Percentiles rank a stretch among this genome's conserved stretches.
phyloP scores from a whole-genome alignment of 139 green algal genomes.

The Diplosphaera chodatii region DNA sequence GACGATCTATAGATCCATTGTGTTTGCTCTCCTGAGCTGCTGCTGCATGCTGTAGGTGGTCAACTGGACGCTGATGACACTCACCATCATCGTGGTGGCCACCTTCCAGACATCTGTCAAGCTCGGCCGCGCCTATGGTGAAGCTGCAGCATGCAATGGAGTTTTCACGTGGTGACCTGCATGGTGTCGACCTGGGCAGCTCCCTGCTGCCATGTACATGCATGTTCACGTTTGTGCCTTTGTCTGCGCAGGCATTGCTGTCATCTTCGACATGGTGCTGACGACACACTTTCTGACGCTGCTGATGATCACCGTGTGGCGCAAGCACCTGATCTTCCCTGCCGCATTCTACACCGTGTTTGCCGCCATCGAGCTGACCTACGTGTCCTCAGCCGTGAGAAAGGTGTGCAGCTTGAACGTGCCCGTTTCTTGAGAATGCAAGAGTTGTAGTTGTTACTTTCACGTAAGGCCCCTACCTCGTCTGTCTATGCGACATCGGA shows the following conservation, averaged over 20 bases:
- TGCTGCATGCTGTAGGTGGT: not conserved
- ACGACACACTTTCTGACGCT: conserved; percentile 26
- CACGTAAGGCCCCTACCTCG: too few relatives aligned
- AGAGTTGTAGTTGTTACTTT: too few relatives aligned
- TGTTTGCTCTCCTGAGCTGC: too few relatives aligned
- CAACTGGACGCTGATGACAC: conserved; percentile 45
- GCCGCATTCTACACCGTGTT: conserved; percentile 28
- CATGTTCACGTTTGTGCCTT: not conserved
- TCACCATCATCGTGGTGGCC: conserved; percentile 33
- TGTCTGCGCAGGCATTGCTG: conserved; percentile 23
- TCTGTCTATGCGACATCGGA: too few relatives aligned
- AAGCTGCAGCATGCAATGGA: not conserved
- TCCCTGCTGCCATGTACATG: not conserved
- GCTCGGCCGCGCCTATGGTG: conserved; percentile 28
- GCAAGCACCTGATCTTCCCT: conserved; percentile 4
- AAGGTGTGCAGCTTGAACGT: not conserved
- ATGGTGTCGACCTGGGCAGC: not conserved
- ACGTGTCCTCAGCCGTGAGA: conserved; percentile 15
- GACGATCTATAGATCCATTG: too few relatives aligned
- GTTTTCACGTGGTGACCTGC: not conserved
- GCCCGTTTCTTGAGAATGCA: too few relatives aligned
- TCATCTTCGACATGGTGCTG: conserved; percentile 32
- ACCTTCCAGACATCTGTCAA: conserved; percentile 28
- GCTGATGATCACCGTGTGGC: conserved; percentile 25
- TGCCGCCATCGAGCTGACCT: conserved; percentile 25